Percentiles rank a stretch among this genome's conserved stretches.
phyloP scores from a whole-genome alignment of 306 rosid species.

The Morella rubra region DNA sequence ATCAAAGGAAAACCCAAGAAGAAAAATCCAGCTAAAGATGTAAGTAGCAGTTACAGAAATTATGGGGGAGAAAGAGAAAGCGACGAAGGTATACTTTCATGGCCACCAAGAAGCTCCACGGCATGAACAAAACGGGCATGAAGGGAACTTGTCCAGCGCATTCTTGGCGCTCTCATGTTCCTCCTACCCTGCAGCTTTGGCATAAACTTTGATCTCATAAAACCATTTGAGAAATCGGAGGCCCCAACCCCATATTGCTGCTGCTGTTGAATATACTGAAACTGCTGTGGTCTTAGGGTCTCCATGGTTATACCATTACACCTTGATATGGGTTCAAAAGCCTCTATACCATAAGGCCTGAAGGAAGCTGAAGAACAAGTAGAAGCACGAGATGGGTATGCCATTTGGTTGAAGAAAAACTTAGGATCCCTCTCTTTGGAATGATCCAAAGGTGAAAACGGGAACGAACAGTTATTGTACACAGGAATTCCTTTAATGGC shows the following conservation, averaged over 20 bases:
- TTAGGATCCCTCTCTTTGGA: conserved; percentile 25
- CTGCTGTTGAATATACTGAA: conserved; percentile 34
- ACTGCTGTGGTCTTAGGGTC: conserved; percentile 35
- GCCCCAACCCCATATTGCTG: conserved; percentile 36
- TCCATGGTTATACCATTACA: conserved; percentile 57
- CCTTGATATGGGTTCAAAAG: conserved; percentile 39
- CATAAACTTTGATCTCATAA: conserved; percentile 51
- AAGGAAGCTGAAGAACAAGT: conserved; percentile 26
- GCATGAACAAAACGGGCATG: conserved; percentile 90
- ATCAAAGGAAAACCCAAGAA: neutral
- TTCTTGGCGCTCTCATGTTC: conserved; percentile 88
- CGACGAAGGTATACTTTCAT: conserved; percentile 59
- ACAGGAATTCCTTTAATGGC: conserved; percentile 73
- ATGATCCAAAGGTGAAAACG: conserved; percentile 19
- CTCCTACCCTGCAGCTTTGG: conserved; percentile 55
- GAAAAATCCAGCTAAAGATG: neutral
- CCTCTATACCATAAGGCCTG: conserved; percentile 20
- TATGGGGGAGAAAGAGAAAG: neutral
- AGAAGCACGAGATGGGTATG: conserved; percentile 26
- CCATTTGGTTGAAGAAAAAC: conserved; percentile 31
- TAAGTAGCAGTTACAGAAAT: neutral
- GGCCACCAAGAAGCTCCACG: conserved; percentile 93
- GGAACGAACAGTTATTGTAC: conserved; percentile 37
- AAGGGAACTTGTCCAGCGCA: conserved; percentile 95
- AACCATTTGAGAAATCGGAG: conserved; percentile 49